phyloP scores from a whole-genome alignment of 176 grass and related monocot species.

The Tillandsia fasciculata region DNA sequence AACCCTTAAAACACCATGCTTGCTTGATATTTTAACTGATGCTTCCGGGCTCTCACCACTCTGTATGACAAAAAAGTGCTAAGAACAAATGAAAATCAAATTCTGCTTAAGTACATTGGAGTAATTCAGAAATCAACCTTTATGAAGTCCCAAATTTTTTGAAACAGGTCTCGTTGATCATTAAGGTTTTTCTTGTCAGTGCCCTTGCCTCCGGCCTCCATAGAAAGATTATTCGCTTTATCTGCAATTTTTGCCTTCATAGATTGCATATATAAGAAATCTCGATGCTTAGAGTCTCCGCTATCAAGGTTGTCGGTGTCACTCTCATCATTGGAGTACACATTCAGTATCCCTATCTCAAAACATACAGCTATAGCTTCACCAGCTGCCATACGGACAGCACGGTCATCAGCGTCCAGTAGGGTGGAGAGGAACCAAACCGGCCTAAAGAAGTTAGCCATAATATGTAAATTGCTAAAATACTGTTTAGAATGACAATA shows the following conservation, averaged over 20 bases:
- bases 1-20: constrained; percentile 52
- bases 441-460: constrained; percentile 30
- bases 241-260: constrained; percentile 80
- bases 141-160: constrained; percentile 67
- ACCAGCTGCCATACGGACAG: constrained; percentile 91
- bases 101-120: not conserved
- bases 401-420: constrained; percentile 62
- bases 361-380: constrained; percentile 83
- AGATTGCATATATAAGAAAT: constrained; percentile 68
- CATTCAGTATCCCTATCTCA: constrained; percentile 75
- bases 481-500: not conserved
- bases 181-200: constrained; percentile 95
- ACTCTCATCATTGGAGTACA: constrained; percentile 32
- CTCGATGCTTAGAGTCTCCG: constrained; percentile 44
- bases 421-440: constrained; percentile 69
- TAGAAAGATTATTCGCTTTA: constrained; percentile 52
- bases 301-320: constrained; percentile 29
- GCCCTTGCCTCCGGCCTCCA: constrained; percentile 82
- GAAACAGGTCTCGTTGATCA: constrained; percentile 87
- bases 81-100: not conserved
- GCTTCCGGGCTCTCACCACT: constrained; percentile 56
- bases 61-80: constrained; percentile 25
- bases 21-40: constrained; percentile 65
- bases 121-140: constrained; percentile 38
- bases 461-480: not conserved